Conservation (phyloP, 139 green algal species). For the Volvox reticuliferus region DNA sequence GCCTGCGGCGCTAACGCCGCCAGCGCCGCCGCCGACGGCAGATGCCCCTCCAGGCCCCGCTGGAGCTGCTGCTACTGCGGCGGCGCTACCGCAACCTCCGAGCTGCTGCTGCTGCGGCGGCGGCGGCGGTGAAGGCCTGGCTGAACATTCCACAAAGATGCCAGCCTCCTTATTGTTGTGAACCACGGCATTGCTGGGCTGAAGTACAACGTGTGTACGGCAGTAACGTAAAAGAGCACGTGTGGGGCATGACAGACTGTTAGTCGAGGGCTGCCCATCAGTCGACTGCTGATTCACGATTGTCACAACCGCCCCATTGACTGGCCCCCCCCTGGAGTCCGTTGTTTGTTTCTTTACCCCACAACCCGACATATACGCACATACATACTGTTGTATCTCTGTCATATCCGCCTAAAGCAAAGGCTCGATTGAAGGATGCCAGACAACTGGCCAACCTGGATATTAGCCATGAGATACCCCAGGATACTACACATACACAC, state of each 20-base stretch:
- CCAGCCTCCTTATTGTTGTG: conserved; percentile 58
- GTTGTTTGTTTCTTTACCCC: neutral
- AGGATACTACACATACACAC: too few species aligned
- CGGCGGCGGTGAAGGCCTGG: neutral
- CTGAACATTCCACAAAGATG: conserved; percentile 47
- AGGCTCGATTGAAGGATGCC: too few species aligned
- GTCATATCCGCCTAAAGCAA: too few species aligned
- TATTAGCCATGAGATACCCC: too few species aligned
- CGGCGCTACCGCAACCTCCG: neutral
- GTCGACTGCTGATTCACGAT: neutral
- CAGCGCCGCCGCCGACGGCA: neutral
- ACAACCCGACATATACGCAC: neutral
- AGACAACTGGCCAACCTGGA: too few species aligned
- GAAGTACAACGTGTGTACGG: neutral
- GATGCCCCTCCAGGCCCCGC: neutral
- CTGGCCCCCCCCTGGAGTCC: too few species aligned
- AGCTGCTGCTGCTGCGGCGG: neutral
- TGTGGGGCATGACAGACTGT: neutral
- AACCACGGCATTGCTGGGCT: conserved; percentile 37
- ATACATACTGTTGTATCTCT: too few species aligned
- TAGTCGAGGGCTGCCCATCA: neutral
- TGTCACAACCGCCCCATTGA: neutral
- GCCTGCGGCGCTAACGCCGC: neutral
- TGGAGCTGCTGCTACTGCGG: neutral
- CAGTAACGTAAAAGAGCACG: neutral